Conservation (phyloP, 805 yeast genomes). For the Dipodascopsis uninucleata region DNA sequence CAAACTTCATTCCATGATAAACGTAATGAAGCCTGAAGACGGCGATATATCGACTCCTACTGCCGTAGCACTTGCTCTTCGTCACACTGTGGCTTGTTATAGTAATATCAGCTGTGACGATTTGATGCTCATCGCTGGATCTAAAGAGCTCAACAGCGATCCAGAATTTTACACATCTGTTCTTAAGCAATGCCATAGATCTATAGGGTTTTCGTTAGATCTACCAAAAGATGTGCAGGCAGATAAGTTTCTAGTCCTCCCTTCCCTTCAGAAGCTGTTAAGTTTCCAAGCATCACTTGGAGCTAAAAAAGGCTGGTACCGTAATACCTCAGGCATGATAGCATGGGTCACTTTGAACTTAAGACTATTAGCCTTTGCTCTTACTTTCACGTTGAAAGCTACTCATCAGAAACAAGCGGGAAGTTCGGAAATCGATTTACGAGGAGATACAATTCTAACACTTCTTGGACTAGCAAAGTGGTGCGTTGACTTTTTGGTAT, state of each 20-base stretch:
- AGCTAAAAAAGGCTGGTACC: constrained; percentile 44
- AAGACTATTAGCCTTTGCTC: constrained; percentile 67
- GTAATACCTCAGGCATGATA: constrained; percentile 45
- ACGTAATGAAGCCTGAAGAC: constrained; percentile 3
- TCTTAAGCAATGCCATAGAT: constrained; percentile 66
- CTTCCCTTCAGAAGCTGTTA: constrained; percentile 70
- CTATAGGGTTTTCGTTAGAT: constrained; percentile 68
- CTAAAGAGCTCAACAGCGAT: constrained; percentile 40
- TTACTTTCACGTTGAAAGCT: constrained; percentile 59
- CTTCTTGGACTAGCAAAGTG: constrained; percentile 77
- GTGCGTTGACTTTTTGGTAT: constrained; percentile 75
- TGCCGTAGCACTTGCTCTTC: constrained; percentile 58
- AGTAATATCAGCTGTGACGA: constrained; percentile 67
- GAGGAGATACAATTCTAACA: constrained; percentile 28
- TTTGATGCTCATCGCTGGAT: constrained; percentile 53
- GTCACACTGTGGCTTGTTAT: constrained; percentile 70
- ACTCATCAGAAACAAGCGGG: constrained; percentile 48
- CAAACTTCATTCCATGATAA: constrained; percentile 24
- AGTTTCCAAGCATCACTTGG: constrained; percentile 69
- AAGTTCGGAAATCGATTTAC: constrained; percentile 44
- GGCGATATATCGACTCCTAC: constrained; percentile 33
- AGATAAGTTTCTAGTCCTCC: constrained; percentile 69
- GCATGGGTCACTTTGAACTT: constrained; percentile 66
- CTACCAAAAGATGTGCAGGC: constrained; percentile 63
- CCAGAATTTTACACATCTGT: constrained; percentile 42